A percentile compares a stretch with the other conserved stretches of the same genome.
phyloP scores from a whole-genome alignment of 2,329 filamentous ascomycete genomes.

The Penicillium sp. region DNA sequence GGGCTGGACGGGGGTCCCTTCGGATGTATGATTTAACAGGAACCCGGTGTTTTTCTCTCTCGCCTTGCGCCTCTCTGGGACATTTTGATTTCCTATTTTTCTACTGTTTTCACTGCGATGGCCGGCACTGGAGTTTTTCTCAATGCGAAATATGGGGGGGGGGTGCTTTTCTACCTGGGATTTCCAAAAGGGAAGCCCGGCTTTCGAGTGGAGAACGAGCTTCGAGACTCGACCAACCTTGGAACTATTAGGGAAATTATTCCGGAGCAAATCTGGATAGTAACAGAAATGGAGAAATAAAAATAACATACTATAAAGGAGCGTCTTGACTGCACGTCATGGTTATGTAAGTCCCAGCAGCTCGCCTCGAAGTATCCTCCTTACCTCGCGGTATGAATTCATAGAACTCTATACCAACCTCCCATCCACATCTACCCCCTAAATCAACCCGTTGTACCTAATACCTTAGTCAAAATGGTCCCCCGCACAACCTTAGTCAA shows the following conservation, averaged over 20 bases:
- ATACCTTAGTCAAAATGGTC: constrained; percentile 3
- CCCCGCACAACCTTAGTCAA: constrained; percentile 5
- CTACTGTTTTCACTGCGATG: constrained; percentile 6
- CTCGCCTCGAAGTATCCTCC: neutral
- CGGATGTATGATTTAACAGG: constrained; percentile 17
- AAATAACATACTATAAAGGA: neutral
- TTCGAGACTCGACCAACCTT: neutral
- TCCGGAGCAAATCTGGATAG: neutral
- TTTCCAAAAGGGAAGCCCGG: neutral
- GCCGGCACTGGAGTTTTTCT: constrained; percentile 11
- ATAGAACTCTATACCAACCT: neutral
- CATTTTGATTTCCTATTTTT: constrained; percentile 2
- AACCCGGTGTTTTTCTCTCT: constrained; percentile 13
- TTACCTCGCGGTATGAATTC: too few relatives aligned
- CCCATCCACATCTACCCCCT: neutral
- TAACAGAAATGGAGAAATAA: neutral
- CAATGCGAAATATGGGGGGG: neutral
- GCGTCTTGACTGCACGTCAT: constrained; percentile 17
- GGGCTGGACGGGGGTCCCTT: neutral
- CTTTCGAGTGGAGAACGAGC: neutral
- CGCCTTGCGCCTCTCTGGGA: neutral
- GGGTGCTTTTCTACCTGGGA: neutral
- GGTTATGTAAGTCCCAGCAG: constrained; percentile 16
- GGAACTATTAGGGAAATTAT: neutral
- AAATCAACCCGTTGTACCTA: too few relatives aligned